Conservation (phyloP, 768 basidiomycete species). For the Peribolospora kevripleyi region DNA sequence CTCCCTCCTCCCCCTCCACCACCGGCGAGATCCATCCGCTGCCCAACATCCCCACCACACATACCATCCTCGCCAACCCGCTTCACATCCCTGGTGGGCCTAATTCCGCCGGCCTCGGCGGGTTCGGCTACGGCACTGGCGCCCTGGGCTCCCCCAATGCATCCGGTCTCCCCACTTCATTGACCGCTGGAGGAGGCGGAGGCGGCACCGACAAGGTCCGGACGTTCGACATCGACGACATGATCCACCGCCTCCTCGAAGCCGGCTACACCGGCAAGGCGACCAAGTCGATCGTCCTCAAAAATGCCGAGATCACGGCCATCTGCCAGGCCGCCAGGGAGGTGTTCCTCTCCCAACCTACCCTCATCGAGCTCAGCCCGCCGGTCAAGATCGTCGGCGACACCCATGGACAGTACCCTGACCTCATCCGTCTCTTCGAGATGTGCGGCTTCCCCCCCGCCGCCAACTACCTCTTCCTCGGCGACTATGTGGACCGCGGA, state of each 20-base stretch:
- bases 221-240: conserved; percentile 82
- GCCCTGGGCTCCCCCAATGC: conserved; percentile 2
- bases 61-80: conserved; percentile 63
- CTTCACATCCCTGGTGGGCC: conserved; percentile 18
- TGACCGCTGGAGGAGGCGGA: conserved; percentile 16
- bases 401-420: conserved; percentile 95
- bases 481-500: conserved; percentile 95
- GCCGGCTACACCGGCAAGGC: conserved; percentile 97
- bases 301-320: conserved; percentile 82
- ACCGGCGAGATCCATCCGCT: conserved; percentile 18
- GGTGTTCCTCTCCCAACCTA: conserved; percentile 85
- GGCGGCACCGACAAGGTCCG: conserved; percentile 36
- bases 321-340: conserved; percentile 90
- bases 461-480: conserved; percentile 93
- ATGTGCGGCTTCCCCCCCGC: conserved; percentile 98
- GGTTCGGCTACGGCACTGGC: too few species aligned
- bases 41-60: conserved; percentile 53
- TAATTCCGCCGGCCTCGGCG: too few species aligned
- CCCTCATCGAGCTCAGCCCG: conserved; percentile 84
- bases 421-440: conserved; percentile 92
- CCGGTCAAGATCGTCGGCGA: conserved; percentile 99
- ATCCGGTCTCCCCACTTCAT: conserved; percentile 1
- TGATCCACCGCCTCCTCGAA: conserved; percentile 86
- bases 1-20: too few species aligned
- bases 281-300: conserved; percentile 66